Conservation (phyloP, 164 flowering plant species). For the Vitis cinerea region DNA sequence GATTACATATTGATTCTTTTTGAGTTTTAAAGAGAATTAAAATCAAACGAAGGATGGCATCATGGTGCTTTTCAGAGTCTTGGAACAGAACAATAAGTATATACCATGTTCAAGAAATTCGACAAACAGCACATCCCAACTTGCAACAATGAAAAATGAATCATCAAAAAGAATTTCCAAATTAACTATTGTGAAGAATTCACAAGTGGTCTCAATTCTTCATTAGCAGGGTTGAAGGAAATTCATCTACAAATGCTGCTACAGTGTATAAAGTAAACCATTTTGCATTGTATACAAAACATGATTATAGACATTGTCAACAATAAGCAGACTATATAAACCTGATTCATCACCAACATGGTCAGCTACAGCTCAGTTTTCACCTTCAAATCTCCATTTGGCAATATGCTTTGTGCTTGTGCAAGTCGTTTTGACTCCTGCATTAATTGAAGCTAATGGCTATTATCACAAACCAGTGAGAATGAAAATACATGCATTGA, state of each 20-base stretch:
- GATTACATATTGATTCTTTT: no score
- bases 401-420: constrained; percentile 60
- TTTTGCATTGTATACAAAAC: background rate
- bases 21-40: no score
- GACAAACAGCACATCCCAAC: background rate
- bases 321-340: background rate
- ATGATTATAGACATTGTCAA: no score
- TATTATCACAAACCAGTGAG: background rate
- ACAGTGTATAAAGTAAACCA: background rate
- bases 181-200: background rate
- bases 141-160: background rate
- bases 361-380: constrained; percentile 45
- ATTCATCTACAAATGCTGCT: background rate
- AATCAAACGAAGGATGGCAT: no score
- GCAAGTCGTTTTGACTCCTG: constrained; percentile 75
- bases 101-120: background rate
- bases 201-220: background rate
- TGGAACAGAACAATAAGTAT: background rate
- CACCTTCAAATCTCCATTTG: constrained; percentile 81
- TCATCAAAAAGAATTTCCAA: background rate
- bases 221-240: background rate
- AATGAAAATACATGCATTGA: background rate
- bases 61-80: background rate
- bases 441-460: background rate
- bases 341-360: background rate